Base-by-base conservation (phyloP, 371 early-diverging fungal species). In the Apophysomyces ossiformis region DNA sequence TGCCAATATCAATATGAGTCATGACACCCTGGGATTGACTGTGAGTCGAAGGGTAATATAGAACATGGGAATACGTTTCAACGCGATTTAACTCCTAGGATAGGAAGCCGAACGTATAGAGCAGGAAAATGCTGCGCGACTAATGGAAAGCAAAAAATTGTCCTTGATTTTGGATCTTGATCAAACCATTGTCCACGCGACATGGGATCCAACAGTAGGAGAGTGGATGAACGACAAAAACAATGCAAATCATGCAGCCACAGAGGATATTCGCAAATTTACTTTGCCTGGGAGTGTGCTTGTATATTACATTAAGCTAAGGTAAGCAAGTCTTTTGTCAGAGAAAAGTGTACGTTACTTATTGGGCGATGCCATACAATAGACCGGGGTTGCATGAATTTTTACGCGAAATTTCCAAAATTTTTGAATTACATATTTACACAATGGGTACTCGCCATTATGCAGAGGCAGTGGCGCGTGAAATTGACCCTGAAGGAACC, bases 391-490 rank as follows among this genome's bases (percentile, higher is more conserved):
- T 98, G 12, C 75, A 81, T 8, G 83, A 90, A 46, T 98, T 99
- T 71, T 77, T 99, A 37, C 73, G 85, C 57, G 70, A 81, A 50
- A 73, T 96, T 1, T 78, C 86, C 11, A 65, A 85, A 61, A 71
- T 89, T 6, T 99, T 91, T 75, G 99, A 99, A 74, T 81, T 99
- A 63, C 99, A 99, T 77, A 95, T 99, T 61, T 99, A 99, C 75
- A 99, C 99, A 4, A 98, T 99, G 99, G 99, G 99, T 13, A 95
- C 96, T 4, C 85, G 97, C 16, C 84, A 86, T 59, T 99, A 99
- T 81, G 99, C 99, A 36, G 82, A 90, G 37, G 91, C 92, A 4
- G 95, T 99, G 5, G 93, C 94, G 0, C 82, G 84, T 12, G 86
- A 92, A 9, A 88, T 99, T 50, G 99, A 99, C 78, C 97, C 96